Percentiles rank a stretch among this genome's conserved stretches.
Conservation (phyloP, 345 rosid genomes). For the Eucalyptus tenuipes region DNA sequence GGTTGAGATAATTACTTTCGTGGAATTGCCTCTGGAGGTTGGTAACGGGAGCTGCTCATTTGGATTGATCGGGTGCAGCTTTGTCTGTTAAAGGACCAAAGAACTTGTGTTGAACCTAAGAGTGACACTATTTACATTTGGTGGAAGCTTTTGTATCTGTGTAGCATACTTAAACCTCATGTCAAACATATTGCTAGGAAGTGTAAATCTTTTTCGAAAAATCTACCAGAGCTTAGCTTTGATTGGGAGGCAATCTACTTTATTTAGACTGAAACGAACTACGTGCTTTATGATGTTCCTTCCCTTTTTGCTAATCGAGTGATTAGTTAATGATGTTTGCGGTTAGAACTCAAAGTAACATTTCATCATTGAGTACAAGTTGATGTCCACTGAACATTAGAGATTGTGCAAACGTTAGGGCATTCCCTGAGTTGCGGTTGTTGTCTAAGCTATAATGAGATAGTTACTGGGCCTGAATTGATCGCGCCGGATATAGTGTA, state of each 20-base stretch:
- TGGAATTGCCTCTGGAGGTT: background rate
- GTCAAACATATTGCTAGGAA: background rate
- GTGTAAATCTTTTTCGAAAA: background rate
- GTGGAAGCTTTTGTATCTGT: background rate
- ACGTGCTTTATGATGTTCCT: background rate
- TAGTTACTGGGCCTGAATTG: background rate
- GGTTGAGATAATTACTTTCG: background rate
- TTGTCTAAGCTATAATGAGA: background rate
- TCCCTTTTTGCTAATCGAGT: background rate
- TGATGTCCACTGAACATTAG: background rate
- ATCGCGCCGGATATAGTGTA: background rate
- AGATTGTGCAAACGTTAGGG: background rate
- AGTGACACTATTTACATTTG: background rate
- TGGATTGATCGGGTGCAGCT: background rate
- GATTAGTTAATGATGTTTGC: background rate
- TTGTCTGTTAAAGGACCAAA: background rate
- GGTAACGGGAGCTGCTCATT: background rate
- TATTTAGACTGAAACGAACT: background rate
- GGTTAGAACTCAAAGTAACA: background rate
- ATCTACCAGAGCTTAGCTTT: background rate
- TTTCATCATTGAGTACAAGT: accelerated
- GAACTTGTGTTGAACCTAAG: background rate
- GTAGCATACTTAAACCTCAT: background rate
- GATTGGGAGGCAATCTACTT: background rate
- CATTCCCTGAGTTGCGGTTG: background rate